A percentile compares a stretch with the other conserved stretches of the same genome.
These are phyloP conservation scores for Erysimum cheiranthoides DNA, from an alignment of 345 rosid species.

Conservation along the genomic window DNA sequence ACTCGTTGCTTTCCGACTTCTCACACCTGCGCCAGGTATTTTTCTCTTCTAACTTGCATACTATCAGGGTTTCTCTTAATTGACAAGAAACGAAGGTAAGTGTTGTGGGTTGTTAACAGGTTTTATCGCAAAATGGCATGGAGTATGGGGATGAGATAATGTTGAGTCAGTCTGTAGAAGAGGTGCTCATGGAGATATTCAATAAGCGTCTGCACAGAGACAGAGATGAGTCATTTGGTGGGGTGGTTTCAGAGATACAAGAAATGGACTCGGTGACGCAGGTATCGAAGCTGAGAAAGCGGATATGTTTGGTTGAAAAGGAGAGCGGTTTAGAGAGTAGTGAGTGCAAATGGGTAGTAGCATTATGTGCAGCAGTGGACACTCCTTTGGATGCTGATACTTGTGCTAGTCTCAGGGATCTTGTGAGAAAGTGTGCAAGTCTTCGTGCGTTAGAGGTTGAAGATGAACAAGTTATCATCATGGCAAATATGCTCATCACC, in stretches of 20 bases:
- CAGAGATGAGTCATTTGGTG: slow-evolving; percentile 28
- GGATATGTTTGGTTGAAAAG: slow-evolving; percentile 57
- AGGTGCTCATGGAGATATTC: slow-evolving; percentile 42
- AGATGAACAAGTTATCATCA: slow-evolving; percentile 60
- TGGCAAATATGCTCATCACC: slow-evolving; percentile 79
- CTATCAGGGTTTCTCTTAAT: slow-evolving; percentile 18
- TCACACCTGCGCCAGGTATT: slow-evolving; percentile 70
- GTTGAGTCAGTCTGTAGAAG: slow-evolving; percentile 39
- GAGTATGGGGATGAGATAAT: slow-evolving; percentile 32
- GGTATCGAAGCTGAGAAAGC: slow-evolving; percentile 68
- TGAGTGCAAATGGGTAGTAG: slow-evolving; percentile 75
- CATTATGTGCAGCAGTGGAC: slow-evolving; percentile 78
- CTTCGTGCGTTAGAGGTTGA: slow-evolving; percentile 65
- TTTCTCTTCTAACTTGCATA: slow-evolving; percentile 6
- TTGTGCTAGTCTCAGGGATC: slow-evolving; percentile 66
- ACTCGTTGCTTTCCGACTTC: slow-evolving; percentile 80
- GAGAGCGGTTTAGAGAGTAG: slow-evolving; percentile 47
- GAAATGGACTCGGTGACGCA: slow-evolving; percentile 76
- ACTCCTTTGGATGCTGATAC: slow-evolving; percentile 74
- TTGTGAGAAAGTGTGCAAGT: slow-evolving; percentile 81
- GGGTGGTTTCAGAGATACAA: slow-evolving; percentile 52
- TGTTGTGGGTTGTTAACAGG: slow-evolving; percentile 45
- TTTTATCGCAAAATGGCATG: slow-evolving; percentile 45
- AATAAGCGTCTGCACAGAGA: slow-evolving; percentile 32
- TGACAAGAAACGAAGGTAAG: slow-evolving; percentile 8